Evolutionary conservation across 768 basidiomycete species (phyloP).

Genomic region (Macrolepiota fuliginosa): DNA sequence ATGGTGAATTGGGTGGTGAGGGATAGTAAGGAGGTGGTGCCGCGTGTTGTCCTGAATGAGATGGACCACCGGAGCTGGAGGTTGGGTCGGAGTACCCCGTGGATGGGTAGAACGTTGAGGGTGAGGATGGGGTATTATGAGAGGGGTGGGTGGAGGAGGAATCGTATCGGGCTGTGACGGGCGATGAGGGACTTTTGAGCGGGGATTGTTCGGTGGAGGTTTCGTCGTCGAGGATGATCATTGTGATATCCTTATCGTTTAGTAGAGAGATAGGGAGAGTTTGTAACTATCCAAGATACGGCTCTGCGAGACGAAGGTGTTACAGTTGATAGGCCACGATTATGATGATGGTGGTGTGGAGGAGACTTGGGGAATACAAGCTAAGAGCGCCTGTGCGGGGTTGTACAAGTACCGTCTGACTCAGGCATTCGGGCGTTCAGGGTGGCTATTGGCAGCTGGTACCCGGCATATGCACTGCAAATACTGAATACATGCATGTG

Average conservation of each 20-base stretch:
- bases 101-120: no score
- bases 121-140: no score
- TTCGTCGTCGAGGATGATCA: slow-evolving; percentile 15
- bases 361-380: background rate
- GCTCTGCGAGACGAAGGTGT: background rate
- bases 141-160: background rate
- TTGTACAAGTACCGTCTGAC: background rate
- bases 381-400: background rate
- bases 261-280: no score
- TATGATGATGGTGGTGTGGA: background rate
- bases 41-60: background rate
- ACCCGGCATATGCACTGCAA: no score
- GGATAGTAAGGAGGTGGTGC: background rate
- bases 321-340: background rate
- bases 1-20: background rate
- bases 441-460: background rate
- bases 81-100: background rate
- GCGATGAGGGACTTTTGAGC: slow-evolving; percentile 15
- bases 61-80: background rate
- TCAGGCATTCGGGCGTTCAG: background rate
- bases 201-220: slow-evolving; percentile 21
- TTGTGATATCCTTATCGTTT: background rate
- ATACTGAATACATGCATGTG: background rate
- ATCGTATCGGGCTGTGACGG: slow-evolving; percentile 2
- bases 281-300: no score